Conservation (phyloP, 306 rosid genomes). For the Aeschynomene evenia region DNA sequence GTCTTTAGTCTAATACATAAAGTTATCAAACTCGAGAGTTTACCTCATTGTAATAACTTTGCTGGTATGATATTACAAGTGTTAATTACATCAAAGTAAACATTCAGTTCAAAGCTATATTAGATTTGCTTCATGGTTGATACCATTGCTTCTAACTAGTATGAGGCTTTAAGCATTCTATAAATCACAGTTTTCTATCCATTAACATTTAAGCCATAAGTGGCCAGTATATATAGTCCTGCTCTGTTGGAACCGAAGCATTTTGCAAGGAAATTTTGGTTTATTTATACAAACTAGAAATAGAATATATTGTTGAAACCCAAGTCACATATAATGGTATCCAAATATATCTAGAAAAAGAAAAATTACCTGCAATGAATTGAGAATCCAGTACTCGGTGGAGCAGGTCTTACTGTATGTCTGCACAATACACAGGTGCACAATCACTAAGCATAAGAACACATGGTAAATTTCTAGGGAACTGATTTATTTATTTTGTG, state of each 20-base stretch:
- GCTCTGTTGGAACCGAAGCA: neutral
- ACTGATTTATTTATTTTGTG: no score
- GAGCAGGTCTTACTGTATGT: constrained; percentile 59
- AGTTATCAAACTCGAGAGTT: no score
- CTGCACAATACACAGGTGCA: constrained; percentile 40
- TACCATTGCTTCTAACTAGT: neutral
- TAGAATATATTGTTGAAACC: neutral
- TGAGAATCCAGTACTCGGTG: constrained; percentile 54
- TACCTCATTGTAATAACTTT: no score
- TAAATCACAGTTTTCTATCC: neutral
- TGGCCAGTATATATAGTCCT: neutral
- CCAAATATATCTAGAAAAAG: neutral
- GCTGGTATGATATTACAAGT: neutral
- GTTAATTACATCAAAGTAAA: neutral
- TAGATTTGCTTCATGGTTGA: neutral
- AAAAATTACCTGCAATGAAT: constrained; percentile 54
- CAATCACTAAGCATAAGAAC: neutral
- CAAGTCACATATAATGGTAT: neutral
- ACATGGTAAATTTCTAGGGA: neutral
- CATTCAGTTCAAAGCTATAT: neutral
- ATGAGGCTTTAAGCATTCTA: neutral
- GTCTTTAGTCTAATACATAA: no score
- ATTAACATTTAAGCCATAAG: neutral
- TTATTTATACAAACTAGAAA: neutral
- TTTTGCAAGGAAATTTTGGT: no score